phyloP scores from a whole-genome alignment of 2,329 filamentous ascomycete genomes.

The Aspergillus nomiae region DNA sequence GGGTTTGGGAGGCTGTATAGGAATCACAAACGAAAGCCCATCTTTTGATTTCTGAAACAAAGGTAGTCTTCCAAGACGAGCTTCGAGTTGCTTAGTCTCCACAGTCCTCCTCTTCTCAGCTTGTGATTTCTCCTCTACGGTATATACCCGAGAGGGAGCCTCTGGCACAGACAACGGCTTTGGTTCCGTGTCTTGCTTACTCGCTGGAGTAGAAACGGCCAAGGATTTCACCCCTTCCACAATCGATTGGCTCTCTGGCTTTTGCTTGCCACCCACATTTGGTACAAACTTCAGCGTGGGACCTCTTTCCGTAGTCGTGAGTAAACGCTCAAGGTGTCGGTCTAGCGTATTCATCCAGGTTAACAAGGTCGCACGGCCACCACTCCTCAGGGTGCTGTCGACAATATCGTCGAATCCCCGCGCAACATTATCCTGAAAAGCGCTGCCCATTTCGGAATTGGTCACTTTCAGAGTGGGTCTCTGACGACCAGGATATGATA shows the following conservation, averaged over 20 bases:
- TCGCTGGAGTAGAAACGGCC: conserved; percentile 1
- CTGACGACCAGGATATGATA: conserved; percentile 58
- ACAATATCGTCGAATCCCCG: conserved; percentile 70
- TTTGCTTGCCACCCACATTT: conserved; percentile 53
- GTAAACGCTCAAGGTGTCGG: conserved; percentile 68
- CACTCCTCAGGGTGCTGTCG: conserved; percentile 51
- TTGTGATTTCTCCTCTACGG: conserved; percentile 60
- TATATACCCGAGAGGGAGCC: conserved; percentile 53
- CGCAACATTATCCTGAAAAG: conserved; percentile 76
- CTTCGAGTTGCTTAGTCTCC: conserved; percentile 73
- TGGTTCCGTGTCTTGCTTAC: neutral
- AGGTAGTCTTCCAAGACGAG: conserved; percentile 69
- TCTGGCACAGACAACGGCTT: conserved; percentile 12
- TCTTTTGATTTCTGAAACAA: conserved; percentile 70
- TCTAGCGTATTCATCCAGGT: conserved; percentile 70
- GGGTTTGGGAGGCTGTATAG: conserved; percentile 66
- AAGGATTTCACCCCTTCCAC: conserved; percentile 12
- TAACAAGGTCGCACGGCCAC: conserved; percentile 57
- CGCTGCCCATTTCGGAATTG: conserved; percentile 71
- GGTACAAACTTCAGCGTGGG: conserved; percentile 71
- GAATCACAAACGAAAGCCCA: conserved; percentile 69
- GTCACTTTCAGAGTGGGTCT: conserved; percentile 63
- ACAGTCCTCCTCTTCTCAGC: conserved; percentile 65
- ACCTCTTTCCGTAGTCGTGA: conserved; percentile 69
- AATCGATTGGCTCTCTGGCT: conserved; percentile 9